Conservation (phyloP, 169 alveolate species). For the Sarcocystis neurona region DNA sequence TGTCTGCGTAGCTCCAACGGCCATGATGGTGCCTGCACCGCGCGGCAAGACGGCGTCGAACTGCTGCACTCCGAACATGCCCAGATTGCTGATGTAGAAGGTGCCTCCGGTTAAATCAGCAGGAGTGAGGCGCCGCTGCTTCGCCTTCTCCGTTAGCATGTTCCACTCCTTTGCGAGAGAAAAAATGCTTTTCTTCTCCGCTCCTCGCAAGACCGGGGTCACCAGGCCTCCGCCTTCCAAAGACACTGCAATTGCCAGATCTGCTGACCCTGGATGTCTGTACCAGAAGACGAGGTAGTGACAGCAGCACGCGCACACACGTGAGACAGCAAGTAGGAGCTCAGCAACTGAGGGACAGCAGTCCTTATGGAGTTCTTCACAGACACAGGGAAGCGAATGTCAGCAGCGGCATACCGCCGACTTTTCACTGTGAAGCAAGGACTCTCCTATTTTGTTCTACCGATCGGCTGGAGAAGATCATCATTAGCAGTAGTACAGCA, state of each 20-base stretch:
- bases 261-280: slow-evolving; percentile 60
- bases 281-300: no score
- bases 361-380: no score
- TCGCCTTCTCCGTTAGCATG: slow-evolving; percentile 83
- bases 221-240: slow-evolving; percentile 65
- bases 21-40: slow-evolving; percentile 84
- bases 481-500: no score
- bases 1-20: slow-evolving; percentile 80
- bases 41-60: slow-evolving; percentile 86
- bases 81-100: slow-evolving; percentile 86
- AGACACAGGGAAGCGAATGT: no score
- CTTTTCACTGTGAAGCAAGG: no score
- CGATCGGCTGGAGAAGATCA: no score
- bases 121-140: slow-evolving; percentile 76
- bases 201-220: slow-evolving; percentile 71
- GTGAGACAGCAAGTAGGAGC: no score
- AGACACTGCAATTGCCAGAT: slow-evolving; percentile 74
- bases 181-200: slow-evolving; percentile 60
- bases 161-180: slow-evolving; percentile 70
- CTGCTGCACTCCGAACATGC: slow-evolving; percentile 85
- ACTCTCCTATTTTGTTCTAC: no score
- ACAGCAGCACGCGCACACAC: no score
- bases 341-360: no score
- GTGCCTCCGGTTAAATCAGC: slow-evolving; percentile 84
- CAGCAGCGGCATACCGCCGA: no score